Base-by-base conservation (phyloP, 768 basidiomycete genomes). In the Pisolithus tinctorius region DNA sequence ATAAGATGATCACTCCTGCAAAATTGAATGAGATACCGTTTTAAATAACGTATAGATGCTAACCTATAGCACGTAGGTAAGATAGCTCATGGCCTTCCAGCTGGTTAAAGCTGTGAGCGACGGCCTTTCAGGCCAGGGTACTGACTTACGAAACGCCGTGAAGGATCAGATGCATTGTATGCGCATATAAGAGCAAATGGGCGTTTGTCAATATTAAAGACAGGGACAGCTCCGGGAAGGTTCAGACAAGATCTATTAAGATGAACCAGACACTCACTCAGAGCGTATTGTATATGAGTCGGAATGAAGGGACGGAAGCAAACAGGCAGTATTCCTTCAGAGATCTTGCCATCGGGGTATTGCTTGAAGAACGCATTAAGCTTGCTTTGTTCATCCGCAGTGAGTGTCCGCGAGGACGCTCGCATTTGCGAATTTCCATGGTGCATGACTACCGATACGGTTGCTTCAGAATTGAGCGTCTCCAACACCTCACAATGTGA, bases 181-280 rank as follows among this genome's bases (percentile, higher is more conserved):
- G 91, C 92, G 58, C 90, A 93, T 17, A 97, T 74, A 60, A 96
- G 66, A 6, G 91, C 91, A 59, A 96, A 95, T 10, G 93, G 91
- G 47, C 86, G 80, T 69, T 92, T 89, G 70, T 95, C 91, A 48
- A 95, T 83, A 58, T 94, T 93, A 66, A 89, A 94, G 46, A 95
- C 86, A 6, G 93, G 93, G 6, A 95, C 93, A 51, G 84, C 90
- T 91, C 55, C 37, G 30, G 13, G 36, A 29, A 49, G 47, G 48
- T 55, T 40, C 31, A 30, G 52, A 49, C 31, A 58, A 49, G 37
- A 37, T 53, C 47, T 39, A 46, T 20, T 36, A 17, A 40, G 36
- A 31, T 13, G 34, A 14, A 36, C 48, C 4, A 25, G 26, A 29
- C 20, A 73, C 87, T 67, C 62, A 93, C 92, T 83, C 53, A 97